A percentile compares a stretch with the other conserved stretches of the same genome.
These are phyloP conservation scores for Oryza australiensis DNA, from an alignment of 176 grass and related monocot species.

Conservation along the genomic window DNA sequence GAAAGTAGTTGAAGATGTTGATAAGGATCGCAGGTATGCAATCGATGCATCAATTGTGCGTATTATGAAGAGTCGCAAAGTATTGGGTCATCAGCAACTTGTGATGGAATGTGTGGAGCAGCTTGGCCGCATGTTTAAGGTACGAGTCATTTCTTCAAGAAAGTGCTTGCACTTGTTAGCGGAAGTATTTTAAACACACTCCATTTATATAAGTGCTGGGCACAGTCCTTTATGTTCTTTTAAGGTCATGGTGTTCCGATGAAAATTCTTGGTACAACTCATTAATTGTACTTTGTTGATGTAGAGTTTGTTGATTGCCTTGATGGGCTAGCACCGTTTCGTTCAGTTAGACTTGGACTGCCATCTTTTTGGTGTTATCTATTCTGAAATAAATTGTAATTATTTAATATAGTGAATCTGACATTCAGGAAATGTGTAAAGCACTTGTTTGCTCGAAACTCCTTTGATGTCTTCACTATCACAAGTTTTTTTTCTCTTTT, in stretches of 20 bases:
- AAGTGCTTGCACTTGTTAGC: background rate
- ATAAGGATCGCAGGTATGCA: conserved; percentile 79
- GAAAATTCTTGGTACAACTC: background rate
- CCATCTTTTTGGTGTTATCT: background rate
- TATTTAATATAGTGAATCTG: background rate
- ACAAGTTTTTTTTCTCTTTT: background rate
- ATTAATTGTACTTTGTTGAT: background rate
- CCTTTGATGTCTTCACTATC: conserved; percentile 11
- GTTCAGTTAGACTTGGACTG: background rate
- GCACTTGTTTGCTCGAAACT: background rate
- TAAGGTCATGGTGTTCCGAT: background rate
- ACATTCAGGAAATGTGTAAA: background rate
- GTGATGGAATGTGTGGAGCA: conserved; percentile 88
- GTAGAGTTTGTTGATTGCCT: background rate
- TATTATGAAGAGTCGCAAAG: conserved; percentile 97
- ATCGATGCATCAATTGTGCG: conserved; percentile 91
- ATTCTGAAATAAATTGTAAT: conserved; percentile 5
- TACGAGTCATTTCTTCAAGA: conserved; percentile 25
- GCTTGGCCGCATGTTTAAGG: conserved; percentile 91
- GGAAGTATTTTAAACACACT: background rate
- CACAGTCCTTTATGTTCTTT: background rate
- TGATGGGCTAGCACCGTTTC: background rate
- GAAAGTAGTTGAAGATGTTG: conserved; percentile 90
- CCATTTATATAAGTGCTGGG: background rate
- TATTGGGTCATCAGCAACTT: conserved; percentile 74